phyloP scores from a whole-genome alignment of 2,329 filamentous ascomycete species.

The Didymella arachidicola region DNA sequence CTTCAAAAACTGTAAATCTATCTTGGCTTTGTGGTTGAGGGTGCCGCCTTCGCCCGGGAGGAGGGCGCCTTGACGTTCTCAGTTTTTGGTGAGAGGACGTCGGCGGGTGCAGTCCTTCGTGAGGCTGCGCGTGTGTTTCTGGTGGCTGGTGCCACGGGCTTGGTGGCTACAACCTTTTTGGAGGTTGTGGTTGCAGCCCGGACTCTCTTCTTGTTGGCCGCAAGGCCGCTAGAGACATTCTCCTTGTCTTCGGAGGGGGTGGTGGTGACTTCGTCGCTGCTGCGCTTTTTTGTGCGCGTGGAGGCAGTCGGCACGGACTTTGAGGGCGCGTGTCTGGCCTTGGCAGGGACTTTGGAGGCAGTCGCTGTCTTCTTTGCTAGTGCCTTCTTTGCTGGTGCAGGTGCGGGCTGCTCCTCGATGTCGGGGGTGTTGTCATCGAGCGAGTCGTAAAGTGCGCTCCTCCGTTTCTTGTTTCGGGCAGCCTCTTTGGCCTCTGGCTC shows the following conservation, averaged over 20 bases:
- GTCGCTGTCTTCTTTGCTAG: constrained; percentile 23
- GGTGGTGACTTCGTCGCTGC: constrained; percentile 34
- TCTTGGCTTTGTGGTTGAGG: constrained; percentile 29
- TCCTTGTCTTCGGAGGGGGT: constrained; percentile 39
- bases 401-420: constrained; percentile 32
- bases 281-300: constrained; percentile 36
- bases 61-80: constrained; percentile 18
- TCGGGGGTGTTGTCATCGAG: not conserved
- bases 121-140: constrained; percentile 37
- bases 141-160: constrained; percentile 21
- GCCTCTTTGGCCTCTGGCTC: not conserved
- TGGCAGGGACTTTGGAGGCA: constrained; percentile 13
- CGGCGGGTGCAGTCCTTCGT: constrained; percentile 28
- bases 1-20: constrained; percentile 28
- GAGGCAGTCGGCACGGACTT: constrained; percentile 20
- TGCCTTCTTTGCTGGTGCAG: constrained; percentile 24
- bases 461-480: not conserved
- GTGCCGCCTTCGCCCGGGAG: constrained; percentile 28
- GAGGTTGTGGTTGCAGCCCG: constrained; percentile 18
- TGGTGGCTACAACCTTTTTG: constrained; percentile 22
- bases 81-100: constrained; percentile 38
- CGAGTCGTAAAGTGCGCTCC: not conserved
- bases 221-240: constrained; percentile 31
- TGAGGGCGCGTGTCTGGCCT: constrained; percentile 20
- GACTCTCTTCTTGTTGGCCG: constrained; percentile 33